phyloP scores from a whole-genome alignment of 2,329 filamentous ascomycete species.

The Fusarium albosuccineum region DNA sequence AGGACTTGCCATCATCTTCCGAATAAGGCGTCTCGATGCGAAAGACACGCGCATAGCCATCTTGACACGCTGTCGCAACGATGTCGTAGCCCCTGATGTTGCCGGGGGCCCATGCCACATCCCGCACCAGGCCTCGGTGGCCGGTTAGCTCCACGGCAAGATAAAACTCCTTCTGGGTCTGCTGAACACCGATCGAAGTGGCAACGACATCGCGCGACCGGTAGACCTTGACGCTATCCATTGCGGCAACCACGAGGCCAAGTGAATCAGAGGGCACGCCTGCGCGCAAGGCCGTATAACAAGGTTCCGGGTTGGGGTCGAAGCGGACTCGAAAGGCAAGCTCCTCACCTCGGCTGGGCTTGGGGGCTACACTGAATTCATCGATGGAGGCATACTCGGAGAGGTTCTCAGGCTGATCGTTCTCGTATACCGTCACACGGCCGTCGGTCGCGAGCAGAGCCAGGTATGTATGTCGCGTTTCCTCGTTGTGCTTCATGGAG shows the following conservation, averaged over 20 bases:
- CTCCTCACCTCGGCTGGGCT: slow-evolving; percentile 84
- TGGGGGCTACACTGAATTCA: slow-evolving; percentile 78
- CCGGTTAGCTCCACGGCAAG: slow-evolving; percentile 81
- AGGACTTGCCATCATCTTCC: slow-evolving; percentile 62
- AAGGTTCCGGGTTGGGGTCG: slow-evolving; percentile 86
- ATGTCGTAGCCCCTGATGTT: slow-evolving; percentile 92
- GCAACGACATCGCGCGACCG: slow-evolving; percentile 74
- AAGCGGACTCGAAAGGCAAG: slow-evolving; percentile 88
- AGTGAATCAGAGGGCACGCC: slow-evolving; percentile 86
- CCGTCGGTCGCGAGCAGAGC: slow-evolving; percentile 88
- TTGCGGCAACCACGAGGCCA: slow-evolving; percentile 85
- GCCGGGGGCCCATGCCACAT: slow-evolving; percentile 92
- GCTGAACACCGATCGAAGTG: slow-evolving; percentile 64
- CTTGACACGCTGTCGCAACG: slow-evolving; percentile 91
- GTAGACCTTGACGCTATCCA: slow-evolving; percentile 86
- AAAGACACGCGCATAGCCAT: slow-evolving; percentile 91
- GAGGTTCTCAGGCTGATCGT: slow-evolving; percentile 84
- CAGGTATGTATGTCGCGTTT: slow-evolving; percentile 84
- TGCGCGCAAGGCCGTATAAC: slow-evolving; percentile 81
- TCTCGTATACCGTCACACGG: slow-evolving; percentile 83
- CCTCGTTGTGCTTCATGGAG: slow-evolving; percentile 85
- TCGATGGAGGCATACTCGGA: slow-evolving; percentile 82
- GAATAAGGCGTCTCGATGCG: slow-evolving; percentile 74
- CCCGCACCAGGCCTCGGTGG: slow-evolving; percentile 83
- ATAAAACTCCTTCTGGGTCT: slow-evolving; percentile 83